Evolutionary conservation across 768 basidiomycete species (phyloP).

Genomic region (Favolaschia claudopus): DNA sequence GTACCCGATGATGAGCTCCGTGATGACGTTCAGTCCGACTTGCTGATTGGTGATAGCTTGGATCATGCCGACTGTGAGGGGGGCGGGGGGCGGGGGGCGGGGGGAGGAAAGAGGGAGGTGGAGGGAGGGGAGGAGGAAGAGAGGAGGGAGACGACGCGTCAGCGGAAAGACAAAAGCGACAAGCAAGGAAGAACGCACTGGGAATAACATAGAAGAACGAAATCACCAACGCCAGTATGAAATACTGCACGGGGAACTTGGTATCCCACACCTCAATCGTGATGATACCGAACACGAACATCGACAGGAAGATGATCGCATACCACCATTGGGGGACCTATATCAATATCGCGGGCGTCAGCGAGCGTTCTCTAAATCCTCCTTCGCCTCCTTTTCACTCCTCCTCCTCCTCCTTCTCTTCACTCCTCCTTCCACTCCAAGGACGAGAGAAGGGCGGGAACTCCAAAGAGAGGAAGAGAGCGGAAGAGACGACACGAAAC

Average conservation of each 20-base stretch:
- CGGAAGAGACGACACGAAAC: too few species aligned
- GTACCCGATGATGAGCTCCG: slow-evolving; percentile 85
- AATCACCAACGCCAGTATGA: slow-evolving; percentile 75
- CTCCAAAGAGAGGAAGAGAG: too few species aligned
- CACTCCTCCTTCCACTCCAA: too few species aligned
- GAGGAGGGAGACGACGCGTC: too few species aligned
- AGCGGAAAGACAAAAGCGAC: neutral
- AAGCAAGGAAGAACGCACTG: slow-evolving; percentile 47
- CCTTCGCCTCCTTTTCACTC: too few species aligned
- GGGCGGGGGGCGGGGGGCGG: too few species aligned
- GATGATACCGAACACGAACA: slow-evolving; percentile 59
- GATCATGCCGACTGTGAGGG: slow-evolving; percentile 65
- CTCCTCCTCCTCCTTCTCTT: too few species aligned
- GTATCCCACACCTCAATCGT: slow-evolving; percentile 63
- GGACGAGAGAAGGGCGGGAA: too few species aligned
- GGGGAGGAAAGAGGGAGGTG: too few species aligned
- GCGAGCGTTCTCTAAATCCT: too few species aligned
- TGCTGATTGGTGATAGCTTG: slow-evolving; percentile 84
- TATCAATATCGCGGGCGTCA: too few species aligned
- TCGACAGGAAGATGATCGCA: slow-evolving; percentile 60
- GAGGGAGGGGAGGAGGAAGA: too few species aligned
- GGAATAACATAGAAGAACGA: slow-evolving; percentile 78
- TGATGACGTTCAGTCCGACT: slow-evolving; percentile 77
- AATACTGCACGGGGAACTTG: slow-evolving; percentile 56
- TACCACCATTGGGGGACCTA: slow-evolving; percentile 92